A percentile compares a stretch with the other conserved stretches of the same genome.
Conservation (phyloP, 106 monocot species). For the Narthecium ossifragum region DNA sequence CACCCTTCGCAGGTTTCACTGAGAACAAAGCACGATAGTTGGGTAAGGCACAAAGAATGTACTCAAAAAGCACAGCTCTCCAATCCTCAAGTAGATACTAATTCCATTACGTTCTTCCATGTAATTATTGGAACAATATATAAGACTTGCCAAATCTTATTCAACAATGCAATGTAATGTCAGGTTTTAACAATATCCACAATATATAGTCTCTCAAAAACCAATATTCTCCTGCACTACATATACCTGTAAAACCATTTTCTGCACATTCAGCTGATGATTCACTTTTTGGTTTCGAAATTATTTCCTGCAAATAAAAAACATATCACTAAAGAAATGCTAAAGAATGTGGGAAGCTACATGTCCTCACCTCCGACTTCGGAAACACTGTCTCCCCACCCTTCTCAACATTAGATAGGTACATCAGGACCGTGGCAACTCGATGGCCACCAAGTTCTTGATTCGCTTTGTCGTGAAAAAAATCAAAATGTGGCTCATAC, state of each 20-base stretch:
- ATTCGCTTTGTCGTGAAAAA: slow-evolving; percentile 67
- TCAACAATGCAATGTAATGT: no score
- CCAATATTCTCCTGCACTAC: no score
- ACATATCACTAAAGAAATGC: no score
- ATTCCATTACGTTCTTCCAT: no score
- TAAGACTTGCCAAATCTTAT: no score
- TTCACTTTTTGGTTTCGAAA: slow-evolving; percentile 77
- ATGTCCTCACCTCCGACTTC: slow-evolving; percentile 57
- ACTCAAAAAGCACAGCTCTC: no score
- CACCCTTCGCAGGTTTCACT: slow-evolving; percentile 52
- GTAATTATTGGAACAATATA: no score
- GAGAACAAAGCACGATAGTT: neutral
- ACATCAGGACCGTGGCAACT: slow-evolving; percentile 87
- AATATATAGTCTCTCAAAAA: no score
- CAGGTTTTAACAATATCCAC: no score
- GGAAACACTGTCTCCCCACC: slow-evolving; percentile 94
- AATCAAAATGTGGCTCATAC: slow-evolving; percentile 90
- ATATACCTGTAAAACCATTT: slow-evolving; percentile 75
- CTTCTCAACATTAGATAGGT: slow-evolving; percentile 68
- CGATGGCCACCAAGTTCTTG: slow-evolving; percentile 65
- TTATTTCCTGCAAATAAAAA: no score
- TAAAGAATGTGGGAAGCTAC: no score
- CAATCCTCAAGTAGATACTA: no score
- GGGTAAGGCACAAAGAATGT: neutral
- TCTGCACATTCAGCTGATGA: slow-evolving; percentile 81